Evolutionary conservation across 164 flowering plant species (phyloP).

Genomic region (Protea cynaroides): DNA sequence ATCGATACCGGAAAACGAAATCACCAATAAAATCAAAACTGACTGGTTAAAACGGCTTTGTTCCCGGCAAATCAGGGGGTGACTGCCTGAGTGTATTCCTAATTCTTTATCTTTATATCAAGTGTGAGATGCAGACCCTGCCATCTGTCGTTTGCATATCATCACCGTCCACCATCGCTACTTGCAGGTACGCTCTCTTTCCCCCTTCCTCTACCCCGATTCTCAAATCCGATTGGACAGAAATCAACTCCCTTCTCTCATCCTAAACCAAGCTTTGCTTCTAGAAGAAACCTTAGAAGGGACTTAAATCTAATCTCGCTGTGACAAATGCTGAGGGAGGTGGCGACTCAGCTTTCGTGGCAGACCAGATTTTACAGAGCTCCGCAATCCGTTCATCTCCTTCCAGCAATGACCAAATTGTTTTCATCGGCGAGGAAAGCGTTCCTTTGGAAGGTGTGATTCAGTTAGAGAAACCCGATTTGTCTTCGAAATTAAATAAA

Average conservation of each 20-base stretch:
- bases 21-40: no score
- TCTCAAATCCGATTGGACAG: conserved; percentile 7
- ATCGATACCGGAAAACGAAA: no score
- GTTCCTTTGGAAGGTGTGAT: conserved; percentile 92
- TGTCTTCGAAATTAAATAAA: conserved; percentile 35
- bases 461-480: conserved; percentile 71
- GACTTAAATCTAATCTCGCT: conserved; percentile 24
- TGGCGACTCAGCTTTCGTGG: conserved; percentile 19
- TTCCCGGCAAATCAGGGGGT: no score
- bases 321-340: conserved; percentile 37
- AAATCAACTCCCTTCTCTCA: conserved; percentile 27
- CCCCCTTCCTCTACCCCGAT: no score
- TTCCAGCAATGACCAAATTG: conserved; percentile 20
- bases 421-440: conserved; percentile 41
- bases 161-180: no score
- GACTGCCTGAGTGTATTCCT: no score
- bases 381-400: conserved; percentile 15
- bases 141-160: no score
- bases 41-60: no score
- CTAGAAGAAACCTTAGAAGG: conserved; percentile 13
- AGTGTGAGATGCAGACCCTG: no score
- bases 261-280: conserved; percentile 20
- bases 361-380: conserved; percentile 13
- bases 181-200: no score
- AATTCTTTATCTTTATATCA: no score